Percentiles rank a stretch among this genome's conserved stretches.
These are phyloP conservation scores for Purshia tridentata DNA, from an alignment of 306 rosid species.

Conservation along the genomic window DNA sequence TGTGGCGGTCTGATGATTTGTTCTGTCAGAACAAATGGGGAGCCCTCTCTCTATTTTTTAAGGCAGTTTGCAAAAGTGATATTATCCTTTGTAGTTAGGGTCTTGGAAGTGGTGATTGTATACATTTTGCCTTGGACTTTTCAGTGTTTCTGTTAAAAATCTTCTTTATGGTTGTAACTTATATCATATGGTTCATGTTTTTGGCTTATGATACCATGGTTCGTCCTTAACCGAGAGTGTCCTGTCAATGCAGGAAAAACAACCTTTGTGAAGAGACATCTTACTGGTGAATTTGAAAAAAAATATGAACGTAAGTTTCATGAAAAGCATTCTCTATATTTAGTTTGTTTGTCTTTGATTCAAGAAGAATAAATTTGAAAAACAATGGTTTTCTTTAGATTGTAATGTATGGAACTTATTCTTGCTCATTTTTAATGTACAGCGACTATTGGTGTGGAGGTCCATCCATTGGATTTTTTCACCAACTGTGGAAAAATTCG, in stretches of 20 bases:
- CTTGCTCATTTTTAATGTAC: neutral
- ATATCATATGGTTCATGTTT: too few species aligned
- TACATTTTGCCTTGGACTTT: neutral
- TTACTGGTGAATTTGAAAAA: constrained; percentile 78
- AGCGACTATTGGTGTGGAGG: constrained; percentile 87
- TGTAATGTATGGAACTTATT: neutral
- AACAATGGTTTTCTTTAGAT: neutral
- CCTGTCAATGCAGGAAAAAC: constrained; percentile 57
- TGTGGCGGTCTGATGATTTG: neutral
- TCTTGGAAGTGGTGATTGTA: neutral
- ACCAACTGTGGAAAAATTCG: constrained; percentile 77
- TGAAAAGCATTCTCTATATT: neutral
- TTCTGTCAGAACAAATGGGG: neutral
- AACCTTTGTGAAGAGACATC: constrained; percentile 76
- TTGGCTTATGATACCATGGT: neutral
- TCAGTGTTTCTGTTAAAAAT: neutral
- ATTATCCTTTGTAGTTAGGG: neutral
- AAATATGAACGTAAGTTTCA: constrained; percentile 64
- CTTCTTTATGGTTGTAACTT: neutral
- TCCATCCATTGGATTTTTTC: constrained; percentile 73
- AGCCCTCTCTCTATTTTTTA: neutral
- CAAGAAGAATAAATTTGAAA: neutral
- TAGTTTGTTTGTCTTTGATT: neutral
- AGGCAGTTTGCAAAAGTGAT: neutral
- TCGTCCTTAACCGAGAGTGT: neutral